Percentiles rank a stretch among this genome's conserved stretches.
phyloP scores from a whole-genome alignment of 2,329 filamentous ascomycete genomes.

The Fusarium compactum region DNA sequence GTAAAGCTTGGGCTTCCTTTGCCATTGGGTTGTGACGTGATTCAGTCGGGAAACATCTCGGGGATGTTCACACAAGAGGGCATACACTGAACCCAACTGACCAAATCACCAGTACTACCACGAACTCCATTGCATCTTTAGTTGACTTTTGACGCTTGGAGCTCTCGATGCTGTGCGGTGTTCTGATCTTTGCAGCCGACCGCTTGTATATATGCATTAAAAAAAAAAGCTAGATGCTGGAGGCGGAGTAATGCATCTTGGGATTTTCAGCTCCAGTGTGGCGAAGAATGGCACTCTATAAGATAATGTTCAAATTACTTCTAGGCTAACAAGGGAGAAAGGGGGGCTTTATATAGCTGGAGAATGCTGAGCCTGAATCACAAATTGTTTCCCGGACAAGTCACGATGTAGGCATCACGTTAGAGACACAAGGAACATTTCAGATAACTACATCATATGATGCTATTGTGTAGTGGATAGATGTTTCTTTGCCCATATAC shows the following conservation, averaged over 20 bases:
- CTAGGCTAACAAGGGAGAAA: too few relatives aligned
- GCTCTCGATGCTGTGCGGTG: not conserved
- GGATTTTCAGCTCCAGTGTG: not conserved
- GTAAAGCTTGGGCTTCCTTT: not conserved
- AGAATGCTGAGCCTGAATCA: not conserved
- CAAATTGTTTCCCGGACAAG: too few relatives aligned
- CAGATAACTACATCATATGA: not conserved
- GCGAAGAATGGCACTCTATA: not conserved
- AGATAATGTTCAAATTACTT: not conserved
- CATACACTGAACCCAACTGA: not conserved
- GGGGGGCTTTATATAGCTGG: not conserved
- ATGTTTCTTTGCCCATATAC: not conserved
- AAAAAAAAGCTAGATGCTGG: not conserved
- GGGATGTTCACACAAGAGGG: not conserved
- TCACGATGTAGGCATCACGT: not conserved
- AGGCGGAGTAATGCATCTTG: not conserved
- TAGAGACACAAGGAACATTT: not conserved
- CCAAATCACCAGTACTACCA: too few relatives aligned
- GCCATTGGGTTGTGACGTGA: not conserved
- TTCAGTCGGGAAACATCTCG: not conserved
- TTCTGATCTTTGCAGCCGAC: rapidly evolving
- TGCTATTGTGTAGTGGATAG: not conserved
- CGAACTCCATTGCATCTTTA: not conserved
- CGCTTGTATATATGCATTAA: not conserved
- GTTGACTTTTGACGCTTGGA: not conserved